phyloP scores from a whole-genome alignment of 495 filamentous ascomycete species.

The Mycothermus thermophilus region DNA sequence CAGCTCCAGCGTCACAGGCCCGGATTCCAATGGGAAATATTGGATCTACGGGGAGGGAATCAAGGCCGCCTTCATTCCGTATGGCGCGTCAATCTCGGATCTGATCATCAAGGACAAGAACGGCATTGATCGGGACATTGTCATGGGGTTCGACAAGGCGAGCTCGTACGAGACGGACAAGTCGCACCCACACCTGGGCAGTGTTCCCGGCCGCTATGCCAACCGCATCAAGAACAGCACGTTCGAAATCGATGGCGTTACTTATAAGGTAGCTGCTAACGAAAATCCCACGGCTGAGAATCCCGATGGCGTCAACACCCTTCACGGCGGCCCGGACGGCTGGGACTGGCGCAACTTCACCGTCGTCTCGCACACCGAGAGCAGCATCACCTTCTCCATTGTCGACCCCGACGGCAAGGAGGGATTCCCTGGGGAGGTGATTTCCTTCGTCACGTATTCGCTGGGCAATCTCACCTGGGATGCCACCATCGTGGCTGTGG shows the following conservation, averaged over 20 bases:
- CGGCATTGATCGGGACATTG: slow-evolving; percentile 50
- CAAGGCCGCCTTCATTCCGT: slow-evolving; percentile 59
- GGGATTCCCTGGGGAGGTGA: slow-evolving; percentile 69
- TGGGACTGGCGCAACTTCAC: slow-evolving; percentile 77
- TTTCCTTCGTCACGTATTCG: slow-evolving; percentile 65
- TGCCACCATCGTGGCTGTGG: slow-evolving; percentile 39
- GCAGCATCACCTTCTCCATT: slow-evolving; percentile 66
- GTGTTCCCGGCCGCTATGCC: slow-evolving; percentile 68
- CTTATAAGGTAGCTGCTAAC: slow-evolving; percentile 53
- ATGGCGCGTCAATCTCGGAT: slow-evolving; percentile 65
- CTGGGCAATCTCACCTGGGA: slow-evolving; percentile 37
- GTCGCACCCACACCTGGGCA: slow-evolving; percentile 61
- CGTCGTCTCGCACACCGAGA: slow-evolving; percentile 49
- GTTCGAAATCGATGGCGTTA: slow-evolving; percentile 53
- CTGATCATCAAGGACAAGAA: slow-evolving; percentile 59
- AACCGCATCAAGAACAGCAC: slow-evolving; percentile 80
- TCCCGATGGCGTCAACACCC: slow-evolving; percentile 47
- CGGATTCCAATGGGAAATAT: slow-evolving; percentile 46
- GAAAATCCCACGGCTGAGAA: slow-evolving; percentile 43
- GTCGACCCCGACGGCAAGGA: slow-evolving; percentile 56
- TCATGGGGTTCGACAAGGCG: slow-evolving; percentile 69
- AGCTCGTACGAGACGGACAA: slow-evolving; percentile 51
- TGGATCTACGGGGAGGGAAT: slow-evolving; percentile 60
- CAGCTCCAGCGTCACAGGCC: slow-evolving; percentile 7
- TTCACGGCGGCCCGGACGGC: slow-evolving; percentile 70